These are phyloP conservation scores for Picea sitchensis DNA, from an alignment of 75 land plant genomes.

Conservation along the genomic window DNA sequence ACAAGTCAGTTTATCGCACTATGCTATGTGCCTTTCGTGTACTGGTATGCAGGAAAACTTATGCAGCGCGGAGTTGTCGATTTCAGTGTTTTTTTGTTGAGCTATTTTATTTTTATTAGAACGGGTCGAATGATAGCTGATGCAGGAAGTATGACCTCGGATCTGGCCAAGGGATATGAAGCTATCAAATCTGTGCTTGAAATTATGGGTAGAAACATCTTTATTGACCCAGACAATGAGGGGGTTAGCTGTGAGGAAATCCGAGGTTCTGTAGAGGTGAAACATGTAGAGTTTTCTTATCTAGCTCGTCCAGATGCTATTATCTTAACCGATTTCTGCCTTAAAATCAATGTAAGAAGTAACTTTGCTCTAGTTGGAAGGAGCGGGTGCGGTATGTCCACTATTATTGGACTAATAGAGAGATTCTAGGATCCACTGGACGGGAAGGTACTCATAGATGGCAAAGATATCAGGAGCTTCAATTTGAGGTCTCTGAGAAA, in stretches of 20 bases:
- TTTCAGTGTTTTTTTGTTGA: slow-evolving; percentile 36
- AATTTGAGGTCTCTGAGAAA: slow-evolving; percentile 46
- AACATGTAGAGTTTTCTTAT: slow-evolving; percentile 54
- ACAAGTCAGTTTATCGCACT: slow-evolving; percentile 33
- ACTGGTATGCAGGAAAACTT: slow-evolving; percentile 75
- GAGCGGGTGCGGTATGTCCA: slow-evolving; percentile 83
- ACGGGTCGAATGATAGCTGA: slow-evolving; percentile 72
- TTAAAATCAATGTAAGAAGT: slow-evolving; percentile 45
- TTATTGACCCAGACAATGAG: slow-evolving; percentile 43
- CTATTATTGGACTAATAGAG: slow-evolving; percentile 60
- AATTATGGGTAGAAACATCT: slow-evolving; percentile 45
- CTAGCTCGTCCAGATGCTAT: slow-evolving; percentile 62
- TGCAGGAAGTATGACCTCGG: slow-evolving; percentile 74
- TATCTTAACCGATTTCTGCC: slow-evolving; percentile 43
- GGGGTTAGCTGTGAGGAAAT: slow-evolving; percentile 17
- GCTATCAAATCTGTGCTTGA: slow-evolving; percentile 58
- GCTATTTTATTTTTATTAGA: slow-evolving; percentile 47
- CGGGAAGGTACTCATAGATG: slow-evolving; percentile 50
- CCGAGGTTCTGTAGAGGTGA: slow-evolving; percentile 46
- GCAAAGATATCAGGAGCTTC: slow-evolving; percentile 38
- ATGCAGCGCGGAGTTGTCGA: slow-evolving; percentile 18
- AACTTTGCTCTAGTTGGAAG: slow-evolving; percentile 64
- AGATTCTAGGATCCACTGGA: slow-evolving; percentile 67
- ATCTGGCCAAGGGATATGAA: slow-evolving; percentile 54
- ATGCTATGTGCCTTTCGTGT: slow-evolving; percentile 30